phyloP scores from a whole-genome alignment of 441 rosid genomes.

The Croton setiger region DNA sequence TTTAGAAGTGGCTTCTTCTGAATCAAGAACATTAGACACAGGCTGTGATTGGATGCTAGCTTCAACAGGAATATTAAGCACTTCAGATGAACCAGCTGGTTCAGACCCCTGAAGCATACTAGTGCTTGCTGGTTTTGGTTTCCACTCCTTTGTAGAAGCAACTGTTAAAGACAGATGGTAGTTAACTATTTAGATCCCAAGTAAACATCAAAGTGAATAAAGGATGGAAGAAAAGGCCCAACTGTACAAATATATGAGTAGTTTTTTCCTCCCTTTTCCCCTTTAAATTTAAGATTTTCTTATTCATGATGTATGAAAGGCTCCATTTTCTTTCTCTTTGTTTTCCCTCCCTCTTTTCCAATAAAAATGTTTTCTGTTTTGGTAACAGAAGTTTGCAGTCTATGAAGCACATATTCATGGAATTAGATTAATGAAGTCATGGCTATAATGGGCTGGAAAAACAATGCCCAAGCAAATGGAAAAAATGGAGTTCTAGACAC shows the following conservation, averaged over 20 bases:
- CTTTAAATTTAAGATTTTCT: neutral
- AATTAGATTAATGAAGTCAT: neutral
- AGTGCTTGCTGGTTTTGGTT: conserved; percentile 69
- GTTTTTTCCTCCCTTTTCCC: neutral
- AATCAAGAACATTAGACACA: conserved; percentile 38
- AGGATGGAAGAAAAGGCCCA: neutral
- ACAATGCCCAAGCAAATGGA: neutral
- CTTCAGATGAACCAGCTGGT: conserved; percentile 46
- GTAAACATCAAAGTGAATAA: neutral
- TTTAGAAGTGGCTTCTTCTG: conserved; percentile 58
- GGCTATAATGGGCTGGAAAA: neutral
- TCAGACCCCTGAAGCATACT: conserved; percentile 50
- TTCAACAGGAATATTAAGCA: conserved; percentile 43
- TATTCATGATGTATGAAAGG: neutral
- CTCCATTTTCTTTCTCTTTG: neutral
- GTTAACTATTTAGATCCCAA: conserved; percentile 15
- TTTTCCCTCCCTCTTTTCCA: neutral
- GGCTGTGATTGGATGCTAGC: conserved; percentile 35
- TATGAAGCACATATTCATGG: neutral
- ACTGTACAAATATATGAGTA: neutral
- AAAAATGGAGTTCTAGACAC: neutral
- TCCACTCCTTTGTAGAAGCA: conserved; percentile 82
- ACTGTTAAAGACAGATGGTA: conserved; percentile 32
- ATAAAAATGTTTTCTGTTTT: neutral
- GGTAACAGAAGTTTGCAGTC: neutral